phyloP scores from a whole-genome alignment of 768 basidiomycete genomes.

The Tricholoma sp. region DNA sequence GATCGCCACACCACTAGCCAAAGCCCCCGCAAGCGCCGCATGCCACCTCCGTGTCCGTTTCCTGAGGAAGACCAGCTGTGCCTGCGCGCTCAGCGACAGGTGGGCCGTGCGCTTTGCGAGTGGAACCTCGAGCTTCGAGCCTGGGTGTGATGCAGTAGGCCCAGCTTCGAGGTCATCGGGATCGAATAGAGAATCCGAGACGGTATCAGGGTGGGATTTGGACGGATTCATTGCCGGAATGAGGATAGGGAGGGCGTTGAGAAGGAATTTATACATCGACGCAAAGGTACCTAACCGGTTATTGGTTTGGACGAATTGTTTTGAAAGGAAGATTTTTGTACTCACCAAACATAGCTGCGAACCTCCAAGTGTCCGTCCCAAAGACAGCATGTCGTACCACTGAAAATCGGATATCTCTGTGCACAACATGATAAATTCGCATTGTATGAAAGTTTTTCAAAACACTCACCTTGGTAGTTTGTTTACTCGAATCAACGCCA shows the following conservation, averaged over 20 bases:
- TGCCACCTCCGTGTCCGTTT: conserved; percentile 77
- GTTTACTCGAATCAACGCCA: conserved; percentile 71
- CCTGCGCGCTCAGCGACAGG: conserved; percentile 57
- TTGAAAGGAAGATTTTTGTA: neutral
- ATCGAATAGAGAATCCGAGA: conserved; percentile 18
- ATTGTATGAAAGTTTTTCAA: neutral
- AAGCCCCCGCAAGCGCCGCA: conserved; percentile 68
- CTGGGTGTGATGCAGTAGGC: conserved; percentile 20
- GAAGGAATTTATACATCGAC: conserved; percentile 69
- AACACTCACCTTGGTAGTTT: conserved; percentile 55
- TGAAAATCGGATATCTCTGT: conserved; percentile 57
- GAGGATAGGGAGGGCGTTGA: conserved; percentile 73
- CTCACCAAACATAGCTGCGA: conserved; percentile 82
- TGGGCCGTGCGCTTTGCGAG: conserved; percentile 38
- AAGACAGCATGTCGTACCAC: conserved; percentile 80
- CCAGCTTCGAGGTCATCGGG: conserved; percentile 13
- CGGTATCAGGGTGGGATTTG: conserved; percentile 19
- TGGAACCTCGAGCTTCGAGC: conserved; percentile 24
- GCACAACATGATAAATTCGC: neutral
- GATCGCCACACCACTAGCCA: conserved; percentile 70
- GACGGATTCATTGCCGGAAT: conserved; percentile 42
- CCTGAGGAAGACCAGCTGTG: conserved; percentile 55
- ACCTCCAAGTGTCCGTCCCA: conserved; percentile 76
- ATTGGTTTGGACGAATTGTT: neutral
- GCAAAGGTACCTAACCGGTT: conserved; percentile 59